phyloP scores from a whole-genome alignment of 2,329 filamentous ascomycete species.

The Hymenoscyphus repandus region DNA sequence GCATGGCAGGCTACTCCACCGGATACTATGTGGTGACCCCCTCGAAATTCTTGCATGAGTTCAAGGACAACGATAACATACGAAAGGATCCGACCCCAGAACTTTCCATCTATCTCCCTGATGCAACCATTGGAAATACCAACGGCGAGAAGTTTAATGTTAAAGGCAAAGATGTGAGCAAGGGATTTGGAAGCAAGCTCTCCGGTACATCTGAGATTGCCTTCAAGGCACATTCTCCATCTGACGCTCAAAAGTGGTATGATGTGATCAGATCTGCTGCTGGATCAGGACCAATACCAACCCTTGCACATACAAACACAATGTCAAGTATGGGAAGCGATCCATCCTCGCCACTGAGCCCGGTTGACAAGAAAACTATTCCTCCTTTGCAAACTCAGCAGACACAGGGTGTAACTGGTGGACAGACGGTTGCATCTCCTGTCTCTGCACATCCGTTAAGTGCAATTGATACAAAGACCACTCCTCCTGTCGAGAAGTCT shows the following conservation, averaged over 20 bases:
- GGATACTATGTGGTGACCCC: slow-evolving; percentile 89
- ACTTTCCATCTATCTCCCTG: slow-evolving; percentile 84
- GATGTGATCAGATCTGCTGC: slow-evolving; percentile 50
- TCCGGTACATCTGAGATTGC: slow-evolving; percentile 72
- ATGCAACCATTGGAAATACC: slow-evolving; percentile 69
- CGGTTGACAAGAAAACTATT: slow-evolving; percentile 18
- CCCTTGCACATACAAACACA: slow-evolving; percentile 6
- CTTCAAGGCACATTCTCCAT: slow-evolving; percentile 81
- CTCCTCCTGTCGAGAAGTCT: not conserved
- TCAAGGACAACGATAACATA: slow-evolving; percentile 80
- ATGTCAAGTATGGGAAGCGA: slow-evolving; percentile 13
- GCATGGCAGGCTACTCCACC: slow-evolving; percentile 67
- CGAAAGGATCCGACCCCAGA: slow-evolving; percentile 74
- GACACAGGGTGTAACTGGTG: slow-evolving; percentile 23
- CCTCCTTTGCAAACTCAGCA: slow-evolving; percentile 25
- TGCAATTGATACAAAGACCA: slow-evolving; percentile 4
- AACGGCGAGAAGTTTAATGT: slow-evolving; percentile 84
- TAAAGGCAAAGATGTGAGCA: slow-evolving; percentile 88
- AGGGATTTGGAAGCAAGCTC: slow-evolving; percentile 75
- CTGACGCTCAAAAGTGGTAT: slow-evolving; percentile 82
- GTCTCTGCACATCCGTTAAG: slow-evolving; percentile 9
- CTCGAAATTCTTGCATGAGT: slow-evolving; percentile 87
- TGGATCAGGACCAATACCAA: slow-evolving; percentile 9
- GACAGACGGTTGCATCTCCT: slow-evolving; percentile 24
- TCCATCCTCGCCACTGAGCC: slow-evolving; percentile 21